Conservation (phyloP, 2,329 filamentous ascomycete species). For the Coniochaeta ligniaria region DNA sequence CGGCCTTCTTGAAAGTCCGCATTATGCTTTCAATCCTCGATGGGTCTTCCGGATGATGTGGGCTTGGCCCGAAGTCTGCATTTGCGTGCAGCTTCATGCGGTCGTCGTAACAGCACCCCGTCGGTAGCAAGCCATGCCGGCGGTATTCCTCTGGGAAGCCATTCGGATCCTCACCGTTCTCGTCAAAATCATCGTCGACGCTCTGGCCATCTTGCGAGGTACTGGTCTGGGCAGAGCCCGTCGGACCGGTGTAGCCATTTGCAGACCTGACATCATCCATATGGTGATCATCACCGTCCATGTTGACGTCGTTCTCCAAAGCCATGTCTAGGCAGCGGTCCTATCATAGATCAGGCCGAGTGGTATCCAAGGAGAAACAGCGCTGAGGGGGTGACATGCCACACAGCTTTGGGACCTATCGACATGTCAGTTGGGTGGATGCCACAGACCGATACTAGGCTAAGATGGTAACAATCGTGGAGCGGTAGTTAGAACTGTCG, state of each 20-base stretch:
- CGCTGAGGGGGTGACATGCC: neutral
- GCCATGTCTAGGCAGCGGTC: conserved; percentile 11
- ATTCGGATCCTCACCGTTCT: conserved; percentile 19
- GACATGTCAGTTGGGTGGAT: neutral
- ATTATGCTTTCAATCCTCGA: conserved; percentile 89
- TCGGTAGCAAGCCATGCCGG: conserved; percentile 50
- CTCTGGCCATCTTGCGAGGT: conserved; percentile 9
- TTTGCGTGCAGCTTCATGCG: conserved; percentile 96
- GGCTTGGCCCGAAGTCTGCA: conserved; percentile 62
- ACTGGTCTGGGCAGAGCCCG: conserved; percentile 4
- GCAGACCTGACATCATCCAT: conserved; percentile 32
- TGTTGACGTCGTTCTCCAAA: conserved; percentile 19
- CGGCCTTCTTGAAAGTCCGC: conserved; percentile 75
- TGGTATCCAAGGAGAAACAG: neutral
- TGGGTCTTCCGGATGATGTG: conserved; percentile 92
- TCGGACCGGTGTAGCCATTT: conserved; percentile 23
- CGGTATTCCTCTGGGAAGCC: conserved; percentile 24
- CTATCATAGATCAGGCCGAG: neutral
- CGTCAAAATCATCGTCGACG: conserved; percentile 23
- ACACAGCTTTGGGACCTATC: neutral
- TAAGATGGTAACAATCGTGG: neutral
- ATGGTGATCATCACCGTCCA: conserved; percentile 36
- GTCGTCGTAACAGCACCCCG: conserved; percentile 82
- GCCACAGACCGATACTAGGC: neutral
- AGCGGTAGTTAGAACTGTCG: neutral